Base-by-base conservation (phyloP, 768 basidiomycete species). In the Pleurotus eryngii region DNA sequence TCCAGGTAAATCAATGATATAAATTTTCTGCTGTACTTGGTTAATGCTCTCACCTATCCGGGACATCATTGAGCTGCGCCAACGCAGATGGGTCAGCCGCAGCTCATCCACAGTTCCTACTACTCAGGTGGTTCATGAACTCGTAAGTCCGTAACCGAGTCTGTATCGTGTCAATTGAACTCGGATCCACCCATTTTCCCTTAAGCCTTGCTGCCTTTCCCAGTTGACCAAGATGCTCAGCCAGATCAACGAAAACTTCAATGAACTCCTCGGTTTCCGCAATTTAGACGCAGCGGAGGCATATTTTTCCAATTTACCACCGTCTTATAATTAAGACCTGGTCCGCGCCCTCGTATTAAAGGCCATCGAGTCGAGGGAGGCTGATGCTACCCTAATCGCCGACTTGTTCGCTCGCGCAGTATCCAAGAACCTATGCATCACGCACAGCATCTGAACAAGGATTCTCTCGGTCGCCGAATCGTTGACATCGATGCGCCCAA, bases 61-160 rank as follows among this genome's bases (percentile, higher is more conserved):
- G 95, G 96, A 98, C 73, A 78, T 97, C 50, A 82, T 95, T 57
- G 96, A 98, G 66, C 78, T 95, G 45, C 89, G 95, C 50, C 82
- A 84, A 26, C 85, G 87, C 56, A 87, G 83, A 67, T 98, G 95
- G 96, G 68, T 86, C 40, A 72, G 80, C 45, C 84, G 92, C 50
- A 86, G 86, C 65, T 74, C 74, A 47, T 80, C 87, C 26, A 84
- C 86, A 51, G 92, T 89, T 11, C 95, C 94, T 4, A 79, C 89
- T 30, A 97, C 94, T 3, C 85, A 96, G 63, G 90, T 94, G 61
- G 82, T 98, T 35, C 95, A 95, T 64, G 87, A 92, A 72, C 80
- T 81, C 53, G 94, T 94, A 73, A 61, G 89, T 9, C 30, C 30
- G 30, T 35, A 35, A 11, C 11, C 11, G 4, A 35, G 30, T 35